Conservation (phyloP, 2,329 filamentous ascomycete species). For the Microdochium paspali region DNA sequence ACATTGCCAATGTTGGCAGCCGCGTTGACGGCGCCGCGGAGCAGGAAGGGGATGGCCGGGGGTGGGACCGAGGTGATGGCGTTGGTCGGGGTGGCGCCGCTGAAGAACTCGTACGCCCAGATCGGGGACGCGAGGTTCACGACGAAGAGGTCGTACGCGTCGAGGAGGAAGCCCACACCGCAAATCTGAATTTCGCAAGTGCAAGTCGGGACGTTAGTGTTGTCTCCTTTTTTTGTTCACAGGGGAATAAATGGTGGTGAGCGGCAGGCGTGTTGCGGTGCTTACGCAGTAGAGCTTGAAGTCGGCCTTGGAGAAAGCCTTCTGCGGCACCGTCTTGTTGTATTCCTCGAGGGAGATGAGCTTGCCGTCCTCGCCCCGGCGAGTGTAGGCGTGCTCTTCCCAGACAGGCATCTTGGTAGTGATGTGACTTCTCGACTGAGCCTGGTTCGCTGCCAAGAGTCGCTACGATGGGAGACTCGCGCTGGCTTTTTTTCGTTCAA, state of each 20-base stretch:
- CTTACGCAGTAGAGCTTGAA: constrained; percentile 1
- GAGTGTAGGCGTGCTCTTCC: constrained; percentile 1
- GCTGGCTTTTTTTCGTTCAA: not conserved
- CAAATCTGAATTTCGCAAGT: constrained; percentile 1
- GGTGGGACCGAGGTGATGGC: constrained; percentile 32
- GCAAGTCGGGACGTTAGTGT: no score
- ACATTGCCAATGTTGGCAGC: constrained; percentile 56
- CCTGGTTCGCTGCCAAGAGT: no score
- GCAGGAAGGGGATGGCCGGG: constrained; percentile 22
- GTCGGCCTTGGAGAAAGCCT: constrained; percentile 1
- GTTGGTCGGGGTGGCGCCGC: constrained; percentile 13
- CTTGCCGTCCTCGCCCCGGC: constrained; percentile 4
- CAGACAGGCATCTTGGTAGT: not conserved
- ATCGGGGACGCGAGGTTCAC: constrained; percentile 2
- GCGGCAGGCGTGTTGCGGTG: no score
- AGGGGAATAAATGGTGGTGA: no score
- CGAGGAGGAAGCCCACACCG: constrained; percentile 2
- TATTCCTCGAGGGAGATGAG: constrained; percentile 10
- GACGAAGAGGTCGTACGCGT: constrained; percentile 3
- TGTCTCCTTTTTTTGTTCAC: no score
- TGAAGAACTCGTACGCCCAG: constrained; percentile 2
- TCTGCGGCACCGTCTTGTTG: constrained; percentile 6
- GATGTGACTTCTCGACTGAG: no score
- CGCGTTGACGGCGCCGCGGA: constrained; percentile 53
- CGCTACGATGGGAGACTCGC: no score